Evolutionary conservation across 1,139 yeast genomes (phyloP).

Genomic region (Casaregolazyma lundiana): DNA sequence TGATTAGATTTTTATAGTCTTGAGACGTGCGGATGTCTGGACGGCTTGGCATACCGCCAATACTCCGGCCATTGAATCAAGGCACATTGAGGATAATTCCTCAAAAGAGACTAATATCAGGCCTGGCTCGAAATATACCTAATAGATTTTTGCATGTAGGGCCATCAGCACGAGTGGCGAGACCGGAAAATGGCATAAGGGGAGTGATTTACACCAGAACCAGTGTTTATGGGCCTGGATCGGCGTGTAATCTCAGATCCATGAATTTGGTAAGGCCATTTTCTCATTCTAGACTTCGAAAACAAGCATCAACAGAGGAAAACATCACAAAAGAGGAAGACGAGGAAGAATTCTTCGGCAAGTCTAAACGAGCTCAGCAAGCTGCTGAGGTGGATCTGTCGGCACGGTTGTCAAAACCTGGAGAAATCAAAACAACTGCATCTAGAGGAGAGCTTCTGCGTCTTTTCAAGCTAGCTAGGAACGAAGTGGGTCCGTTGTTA

Average conservation of each 20-base stretch:
- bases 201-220: neutral
- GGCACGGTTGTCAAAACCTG: slow-evolving; percentile 29
- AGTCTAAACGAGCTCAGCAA: slow-evolving; percentile 30
- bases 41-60: neutral
- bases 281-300: slow-evolving; percentile 1
- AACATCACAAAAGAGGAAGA: neutral
- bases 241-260: neutral
- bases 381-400: slow-evolving; percentile 34
- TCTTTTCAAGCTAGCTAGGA: slow-evolving; percentile 45
- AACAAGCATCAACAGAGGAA: slow-evolving; percentile 2
- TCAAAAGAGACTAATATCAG: neutral
- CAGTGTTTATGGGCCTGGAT: neutral
- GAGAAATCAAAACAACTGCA: slow-evolving; percentile 23
- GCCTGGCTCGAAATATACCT: neutral
- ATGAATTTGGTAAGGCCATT: neutral
- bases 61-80: neutral
- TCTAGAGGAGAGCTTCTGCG: slow-evolving; percentile 47
- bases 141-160: neutral
- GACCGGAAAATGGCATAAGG: neutral
- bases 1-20: neutral
- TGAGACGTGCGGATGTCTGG: neutral
- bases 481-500: slow-evolving; percentile 48
- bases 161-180: neutral
- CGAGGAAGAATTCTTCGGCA: slow-evolving; percentile 16
- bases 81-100: neutral